Conservation (phyloP, 106 monocot genomes). For the Phalaenopsis equestris region DNA sequence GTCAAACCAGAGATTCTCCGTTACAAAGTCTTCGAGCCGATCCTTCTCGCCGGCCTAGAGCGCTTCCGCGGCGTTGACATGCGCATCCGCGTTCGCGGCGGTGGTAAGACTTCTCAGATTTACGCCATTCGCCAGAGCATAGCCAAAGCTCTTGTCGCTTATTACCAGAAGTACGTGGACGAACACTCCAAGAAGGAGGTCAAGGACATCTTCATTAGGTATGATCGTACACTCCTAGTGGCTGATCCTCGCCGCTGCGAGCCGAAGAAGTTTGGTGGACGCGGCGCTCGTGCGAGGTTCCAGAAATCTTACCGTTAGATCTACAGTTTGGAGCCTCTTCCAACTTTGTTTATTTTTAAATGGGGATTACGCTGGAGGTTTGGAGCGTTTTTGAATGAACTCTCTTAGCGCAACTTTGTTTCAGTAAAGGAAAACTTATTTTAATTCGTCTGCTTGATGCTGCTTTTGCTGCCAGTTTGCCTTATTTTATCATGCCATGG, state of each 20-base stretch:
- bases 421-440: background rate
- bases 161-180: slow-evolving; percentile 20
- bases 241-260: slow-evolving; percentile 19
- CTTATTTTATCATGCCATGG: background rate
- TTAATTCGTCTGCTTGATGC: background rate
- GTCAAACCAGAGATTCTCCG: slow-evolving; percentile 18
- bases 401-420: background rate
- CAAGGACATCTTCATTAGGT: slow-evolving; percentile 13
- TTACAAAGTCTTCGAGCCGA: slow-evolving; percentile 21
- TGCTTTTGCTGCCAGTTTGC: background rate
- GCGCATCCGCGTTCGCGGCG: slow-evolving; percentile 10
- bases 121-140: slow-evolving; percentile 17
- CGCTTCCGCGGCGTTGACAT: slow-evolving; percentile 16
- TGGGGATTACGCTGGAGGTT: background rate
- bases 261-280: slow-evolving; percentile 21
- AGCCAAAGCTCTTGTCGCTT: slow-evolving; percentile 21
- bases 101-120: slow-evolving; percentile 16
- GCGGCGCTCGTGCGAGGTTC: slow-evolving; percentile 18
- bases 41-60: slow-evolving; percentile 12
- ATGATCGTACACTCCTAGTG: slow-evolving; percentile 14
- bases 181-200: slow-evolving; percentile 16
- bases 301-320: slow-evolving; percentile 20
- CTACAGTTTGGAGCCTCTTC: background rate
- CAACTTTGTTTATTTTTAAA: background rate
- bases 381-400: background rate